Percentiles rank a stretch among this genome's conserved stretches.
These are phyloP conservation scores for Stramenopiles sp. DNA, from an alignment of 352 stramenopile species.

Conservation along the genomic window DNA sequence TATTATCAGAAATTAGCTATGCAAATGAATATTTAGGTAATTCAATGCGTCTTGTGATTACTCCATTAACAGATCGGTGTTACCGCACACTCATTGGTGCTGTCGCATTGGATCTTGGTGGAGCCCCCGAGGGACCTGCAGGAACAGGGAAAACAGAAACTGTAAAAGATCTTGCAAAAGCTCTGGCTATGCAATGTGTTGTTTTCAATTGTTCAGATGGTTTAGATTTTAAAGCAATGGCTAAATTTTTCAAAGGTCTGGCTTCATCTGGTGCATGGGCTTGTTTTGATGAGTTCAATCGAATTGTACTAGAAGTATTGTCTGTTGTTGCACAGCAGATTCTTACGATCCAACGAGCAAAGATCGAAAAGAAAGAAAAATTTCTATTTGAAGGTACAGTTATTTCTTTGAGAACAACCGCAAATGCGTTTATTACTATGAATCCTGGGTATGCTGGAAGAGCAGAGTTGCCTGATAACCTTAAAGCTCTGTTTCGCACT, in stretches of 20 bases:
- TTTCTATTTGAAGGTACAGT: conserved; percentile 32
- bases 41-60: conserved; percentile 71
- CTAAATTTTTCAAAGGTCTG: conserved; percentile 63
- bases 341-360: conserved; percentile 23
- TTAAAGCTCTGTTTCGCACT: conserved; percentile 57
- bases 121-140: conserved; percentile 50
- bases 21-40: conserved; percentile 60
- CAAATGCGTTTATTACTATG: conserved; percentile 42
- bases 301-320: conserved; percentile 61
- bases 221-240: conserved; percentile 90
- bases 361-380: conserved; percentile 17
- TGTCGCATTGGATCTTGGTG: conserved; percentile 53
- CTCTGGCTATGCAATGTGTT: conserved; percentile 55
- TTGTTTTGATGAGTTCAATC: conserved; percentile 99
- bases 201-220: conserved; percentile 80
- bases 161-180: conserved; percentile 67
- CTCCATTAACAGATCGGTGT: conserved; percentile 65
- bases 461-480: conserved; percentile 47
- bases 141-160: conserved; percentile 80
- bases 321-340: conserved; percentile 61
- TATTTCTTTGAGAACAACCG: conserved; percentile 22
- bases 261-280: conserved; percentile 75
- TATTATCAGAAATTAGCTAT: conserved; percentile 15
- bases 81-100: conserved; percentile 75
- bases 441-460: conserved; percentile 61